Evolutionary conservation across 805 yeast species (phyloP).

Genomic region (Wickerhamiella siamensis): DNA sequence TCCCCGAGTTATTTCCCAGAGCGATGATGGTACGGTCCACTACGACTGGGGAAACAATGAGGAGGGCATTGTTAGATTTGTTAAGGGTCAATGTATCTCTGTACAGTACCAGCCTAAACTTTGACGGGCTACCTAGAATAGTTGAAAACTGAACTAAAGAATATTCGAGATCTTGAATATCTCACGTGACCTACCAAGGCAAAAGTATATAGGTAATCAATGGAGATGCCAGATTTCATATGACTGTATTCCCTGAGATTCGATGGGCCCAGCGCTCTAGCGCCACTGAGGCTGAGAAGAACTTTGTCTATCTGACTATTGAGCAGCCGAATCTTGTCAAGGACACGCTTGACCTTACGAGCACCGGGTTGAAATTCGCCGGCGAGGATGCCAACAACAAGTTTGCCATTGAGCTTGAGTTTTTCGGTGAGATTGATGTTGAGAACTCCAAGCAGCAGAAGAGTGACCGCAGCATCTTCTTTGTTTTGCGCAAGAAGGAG

Average conservation of each 20-base stretch:
- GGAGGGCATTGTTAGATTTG: conserved; percentile 8
- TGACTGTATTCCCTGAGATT: conserved; percentile 33
- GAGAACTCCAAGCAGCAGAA: conserved; percentile 43
- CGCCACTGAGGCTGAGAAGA: conserved; percentile 55
- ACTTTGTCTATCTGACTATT: conserved; percentile 61
- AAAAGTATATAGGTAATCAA: too few relatives aligned
- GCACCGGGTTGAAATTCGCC: conserved; percentile 39
- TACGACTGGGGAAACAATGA: conserved; percentile 21
- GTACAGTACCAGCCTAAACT: background rate
- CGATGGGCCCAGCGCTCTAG: conserved; percentile 96
- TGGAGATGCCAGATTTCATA: too few relatives aligned
- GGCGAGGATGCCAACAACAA: conserved; percentile 31
- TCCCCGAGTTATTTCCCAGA: conserved; percentile 13
- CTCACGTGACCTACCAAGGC: too few relatives aligned
- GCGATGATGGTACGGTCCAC: conserved; percentile 12
- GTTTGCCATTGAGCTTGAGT: conserved; percentile 58
- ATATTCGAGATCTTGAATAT: background rate
- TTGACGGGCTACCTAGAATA: background rate
- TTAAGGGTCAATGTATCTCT: background rate
- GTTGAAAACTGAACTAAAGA: background rate
- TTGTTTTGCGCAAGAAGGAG: conserved; percentile 57
- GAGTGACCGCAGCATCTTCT: conserved; percentile 49
- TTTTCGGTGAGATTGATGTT: conserved; percentile 59
- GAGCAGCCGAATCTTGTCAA: conserved; percentile 54
- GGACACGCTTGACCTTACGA: conserved; percentile 47